These are phyloP conservation scores for Colletotrichum echinochloae DNA, from an alignment of 2,329 filamentous ascomycete species.

Conservation along the genomic window DNA sequence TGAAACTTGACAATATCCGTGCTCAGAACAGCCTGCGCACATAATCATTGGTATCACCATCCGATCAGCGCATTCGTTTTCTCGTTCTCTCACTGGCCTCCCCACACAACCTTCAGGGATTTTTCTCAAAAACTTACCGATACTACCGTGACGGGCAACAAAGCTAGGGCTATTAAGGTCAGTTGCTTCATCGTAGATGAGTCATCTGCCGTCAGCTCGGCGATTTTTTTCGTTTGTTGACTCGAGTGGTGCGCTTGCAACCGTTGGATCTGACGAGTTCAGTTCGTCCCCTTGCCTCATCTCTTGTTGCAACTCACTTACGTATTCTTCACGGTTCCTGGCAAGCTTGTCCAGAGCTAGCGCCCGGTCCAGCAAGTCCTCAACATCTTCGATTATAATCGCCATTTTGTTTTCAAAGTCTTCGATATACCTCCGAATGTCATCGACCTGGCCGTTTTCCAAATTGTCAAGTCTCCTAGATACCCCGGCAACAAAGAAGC, in stretches of 20 bases:
- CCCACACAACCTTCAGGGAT: neutral
- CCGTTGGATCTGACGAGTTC: conserved; percentile 27
- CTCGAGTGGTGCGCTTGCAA: conserved; percentile 33
- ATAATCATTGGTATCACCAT: conserved; percentile 10
- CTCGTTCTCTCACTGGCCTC: neutral
- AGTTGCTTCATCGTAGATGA: conserved; percentile 35
- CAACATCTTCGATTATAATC: conserved; percentile 15
- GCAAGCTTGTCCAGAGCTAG: conserved; percentile 30
- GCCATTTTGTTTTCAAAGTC: conserved; percentile 6
- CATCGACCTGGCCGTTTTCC: neutral
- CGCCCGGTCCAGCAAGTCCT: conserved; percentile 24
- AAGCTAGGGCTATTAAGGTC: conserved; percentile 28
- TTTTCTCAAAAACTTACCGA: conserved; percentile 23
- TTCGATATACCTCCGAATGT: conserved; percentile 14
- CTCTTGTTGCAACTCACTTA: conserved; percentile 6
- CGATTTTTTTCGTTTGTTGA: conserved; percentile 30
- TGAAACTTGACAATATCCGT: conserved; percentile 40
- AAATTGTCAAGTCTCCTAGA: neutral
- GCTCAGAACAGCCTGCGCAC: conserved; percentile 30
- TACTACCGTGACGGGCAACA: conserved; percentile 34
- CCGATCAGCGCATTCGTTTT: conserved; percentile 19
- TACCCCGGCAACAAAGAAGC: conserved; percentile 13
- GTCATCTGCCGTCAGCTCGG: conserved; percentile 29
- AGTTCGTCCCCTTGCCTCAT: neutral
- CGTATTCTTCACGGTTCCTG: conserved; percentile 33